Conservation (phyloP, 2,329 filamentous ascomycete genomes). For the Penicillium sp. region DNA sequence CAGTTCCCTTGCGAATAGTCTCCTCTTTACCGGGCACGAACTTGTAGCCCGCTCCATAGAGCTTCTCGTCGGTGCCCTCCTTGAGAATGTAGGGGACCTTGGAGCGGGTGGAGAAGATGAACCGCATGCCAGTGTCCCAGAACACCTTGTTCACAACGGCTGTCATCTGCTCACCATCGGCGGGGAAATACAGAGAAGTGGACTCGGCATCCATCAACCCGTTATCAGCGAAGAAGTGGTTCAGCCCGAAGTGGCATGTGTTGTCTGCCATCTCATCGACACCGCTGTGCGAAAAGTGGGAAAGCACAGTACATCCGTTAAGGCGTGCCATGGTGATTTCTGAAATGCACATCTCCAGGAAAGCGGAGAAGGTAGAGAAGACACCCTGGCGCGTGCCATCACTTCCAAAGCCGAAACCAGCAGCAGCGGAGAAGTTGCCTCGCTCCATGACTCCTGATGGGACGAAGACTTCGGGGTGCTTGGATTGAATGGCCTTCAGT, state of each 20-base stretch:
- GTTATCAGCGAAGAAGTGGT: conserved; percentile 45
- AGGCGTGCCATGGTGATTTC: conserved; percentile 44
- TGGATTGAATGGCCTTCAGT: conserved; percentile 37
- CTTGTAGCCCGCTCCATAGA: conserved; percentile 38
- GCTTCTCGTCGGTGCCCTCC: conserved; percentile 35
- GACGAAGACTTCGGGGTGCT: conserved; percentile 41
- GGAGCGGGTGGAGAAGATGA: conserved; percentile 42
- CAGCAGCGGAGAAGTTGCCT: conserved; percentile 43
- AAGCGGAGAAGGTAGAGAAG: conserved; percentile 45
- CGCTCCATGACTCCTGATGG: conserved; percentile 44
- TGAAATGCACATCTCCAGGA: conserved; percentile 43
- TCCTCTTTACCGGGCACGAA: conserved; percentile 42
- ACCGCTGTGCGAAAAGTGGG: conserved; percentile 43
- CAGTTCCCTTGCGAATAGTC: conserved; percentile 37
- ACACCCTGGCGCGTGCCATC: conserved; percentile 38
- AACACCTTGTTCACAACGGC: conserved; percentile 39
- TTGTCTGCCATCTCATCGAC: conserved; percentile 46
- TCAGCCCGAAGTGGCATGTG: conserved; percentile 44
- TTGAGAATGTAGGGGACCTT: conserved; percentile 42
- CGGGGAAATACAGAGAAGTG: conserved; percentile 41
- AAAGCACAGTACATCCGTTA: conserved; percentile 40
- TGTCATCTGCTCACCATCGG: conserved; percentile 44
- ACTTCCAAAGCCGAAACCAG: conserved; percentile 40
- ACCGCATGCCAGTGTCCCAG: conserved; percentile 38
- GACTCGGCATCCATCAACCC: conserved; percentile 38